Base-by-base conservation (phyloP, 345 rosid genomes). In the Mangifera indica region DNA sequence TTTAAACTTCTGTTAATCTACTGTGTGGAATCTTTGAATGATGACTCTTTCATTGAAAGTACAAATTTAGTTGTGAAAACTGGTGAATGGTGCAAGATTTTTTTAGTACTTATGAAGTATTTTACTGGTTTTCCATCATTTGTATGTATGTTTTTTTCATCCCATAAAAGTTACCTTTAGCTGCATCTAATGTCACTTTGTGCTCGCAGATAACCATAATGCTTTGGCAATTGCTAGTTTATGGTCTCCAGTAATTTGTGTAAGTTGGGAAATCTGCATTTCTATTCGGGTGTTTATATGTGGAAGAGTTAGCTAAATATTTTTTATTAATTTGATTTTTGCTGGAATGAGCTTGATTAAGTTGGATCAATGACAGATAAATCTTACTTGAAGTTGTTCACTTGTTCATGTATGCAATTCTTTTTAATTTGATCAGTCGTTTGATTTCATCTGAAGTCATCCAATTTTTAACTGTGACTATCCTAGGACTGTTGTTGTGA, bases 171-270 rank as follows among this genome's bases (percentile, higher is more conserved):
- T 44, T 20, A 37, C 61, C 12, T 24, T 68, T 55, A 55, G n/a
- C 34, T 68, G 52, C 60, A 40, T 68, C 49, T 68, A 25, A 55
- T 26, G 58, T 63, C 68, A 63, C 53, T 76, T 15, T 82, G 65
- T 83, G 37, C 52, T 72, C 83, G 92, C 98, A 94, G 98, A 92
- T 85, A 95, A 95, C 80, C 95, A 90, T 79, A 89, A 95, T 78
- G 93, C 93, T 76, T 70, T 95, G 81, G 76, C 99, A 45, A 77
- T 95, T 78, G 96, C 84, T 70, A 80, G 81, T 84, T 83, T 95
- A 71, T 95, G 99, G 99, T 89, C 91, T 73, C 99, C 99, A 63
- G 93, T 95, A 61, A 58, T 90, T 44, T 88, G 92, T 78, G 98
- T 94, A 88, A 92, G 98, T 88, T 83, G 44, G 60, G 72, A 63